Evolutionary conservation across 2,329 filamentous ascomycete species (phyloP).

Genomic region (Fusarium sp.): DNA sequence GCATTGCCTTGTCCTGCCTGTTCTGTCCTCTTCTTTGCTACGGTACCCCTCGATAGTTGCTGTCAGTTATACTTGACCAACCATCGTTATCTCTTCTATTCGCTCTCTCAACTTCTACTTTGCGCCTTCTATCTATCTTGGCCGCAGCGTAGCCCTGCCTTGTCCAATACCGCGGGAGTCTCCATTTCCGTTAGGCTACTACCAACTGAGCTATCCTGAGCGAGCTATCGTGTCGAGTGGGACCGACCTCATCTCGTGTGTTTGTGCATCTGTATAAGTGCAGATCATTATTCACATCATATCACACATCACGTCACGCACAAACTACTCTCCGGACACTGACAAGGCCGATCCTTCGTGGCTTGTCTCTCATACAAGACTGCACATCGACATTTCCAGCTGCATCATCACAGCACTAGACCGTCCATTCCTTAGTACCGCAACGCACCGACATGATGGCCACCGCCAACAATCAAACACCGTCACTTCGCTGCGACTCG

Average conservation of each 20-base stretch:
- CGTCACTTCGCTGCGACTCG: constrained; percentile 63
- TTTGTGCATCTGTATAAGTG: constrained; percentile 42
- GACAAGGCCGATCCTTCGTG: constrained; percentile 22
- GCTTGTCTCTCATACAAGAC: constrained; percentile 14
- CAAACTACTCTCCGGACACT: constrained; percentile 1
- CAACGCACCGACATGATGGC: constrained; percentile 48
- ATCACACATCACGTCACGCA: constrained; percentile 32
- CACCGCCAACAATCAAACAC: constrained; percentile 49
- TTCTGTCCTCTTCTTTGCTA: constrained; percentile 16
- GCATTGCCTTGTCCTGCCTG: constrained; percentile 1
- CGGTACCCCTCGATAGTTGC: constrained; percentile 19
- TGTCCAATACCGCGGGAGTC: constrained; percentile 4
- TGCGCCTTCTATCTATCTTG: constrained; percentile 3
- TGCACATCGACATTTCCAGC: constrained; percentile 19
- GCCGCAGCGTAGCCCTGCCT: constrained; percentile 1
- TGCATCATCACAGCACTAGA: constrained; percentile 4
- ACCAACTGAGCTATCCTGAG: constrained; percentile 21
- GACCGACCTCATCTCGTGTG: constrained; percentile 28
- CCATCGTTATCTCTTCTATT: constrained; percentile 7
- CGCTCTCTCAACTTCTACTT: constrained; percentile 1
- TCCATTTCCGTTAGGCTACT: constrained; percentile 5
- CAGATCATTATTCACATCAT: constrained; percentile 37
- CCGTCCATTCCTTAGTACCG: not conserved
- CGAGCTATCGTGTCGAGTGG: constrained; percentile 36
- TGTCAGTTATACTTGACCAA: not conserved